These are phyloP conservation scores for Xylariaceae sp. DNA, from an alignment of 2,329 filamentous ascomycete species.

Conservation along the genomic window DNA sequence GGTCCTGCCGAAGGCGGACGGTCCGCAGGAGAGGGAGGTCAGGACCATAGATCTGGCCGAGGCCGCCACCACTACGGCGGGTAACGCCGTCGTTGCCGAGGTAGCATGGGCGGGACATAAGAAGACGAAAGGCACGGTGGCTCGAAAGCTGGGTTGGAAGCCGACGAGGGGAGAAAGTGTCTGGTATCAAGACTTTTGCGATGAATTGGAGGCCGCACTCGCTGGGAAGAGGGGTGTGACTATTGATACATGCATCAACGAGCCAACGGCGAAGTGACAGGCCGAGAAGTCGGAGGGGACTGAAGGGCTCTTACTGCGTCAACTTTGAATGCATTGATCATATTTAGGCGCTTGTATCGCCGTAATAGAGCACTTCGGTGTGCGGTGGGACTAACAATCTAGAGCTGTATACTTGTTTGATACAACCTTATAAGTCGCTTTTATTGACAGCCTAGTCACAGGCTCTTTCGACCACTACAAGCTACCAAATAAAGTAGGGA, in stretches of 20 bases:
- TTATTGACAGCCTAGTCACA: no score
- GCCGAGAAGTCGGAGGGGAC: neutral
- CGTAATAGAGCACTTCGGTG: no score
- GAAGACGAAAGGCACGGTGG: slow-evolving; percentile 30
- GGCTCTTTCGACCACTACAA: no score
- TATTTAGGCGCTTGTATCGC: no score
- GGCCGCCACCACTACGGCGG: slow-evolving; percentile 19
- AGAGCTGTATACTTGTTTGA: no score
- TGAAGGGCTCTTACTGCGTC: neutral
- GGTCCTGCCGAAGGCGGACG: slow-evolving; percentile 21
- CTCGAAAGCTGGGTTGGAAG: slow-evolving; percentile 37
- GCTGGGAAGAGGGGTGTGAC: neutral
- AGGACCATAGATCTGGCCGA: slow-evolving; percentile 35
- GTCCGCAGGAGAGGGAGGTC: slow-evolving; percentile 34
- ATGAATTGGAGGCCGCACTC: slow-evolving; percentile 21
- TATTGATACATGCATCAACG: neutral
- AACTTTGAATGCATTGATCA: neutral
- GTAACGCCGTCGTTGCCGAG: slow-evolving; percentile 35
- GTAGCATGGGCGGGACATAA: slow-evolving; percentile 38
- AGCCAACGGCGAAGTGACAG: neutral
- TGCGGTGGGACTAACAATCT: no score
- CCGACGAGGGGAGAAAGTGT: slow-evolving; percentile 34
- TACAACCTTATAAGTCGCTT: no score
- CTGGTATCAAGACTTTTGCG: slow-evolving; percentile 20
- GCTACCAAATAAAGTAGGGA: no score